Base-by-base conservation (phyloP, 163 green algal genomes). In the Chlamydomonas reinhardtii region DNA sequence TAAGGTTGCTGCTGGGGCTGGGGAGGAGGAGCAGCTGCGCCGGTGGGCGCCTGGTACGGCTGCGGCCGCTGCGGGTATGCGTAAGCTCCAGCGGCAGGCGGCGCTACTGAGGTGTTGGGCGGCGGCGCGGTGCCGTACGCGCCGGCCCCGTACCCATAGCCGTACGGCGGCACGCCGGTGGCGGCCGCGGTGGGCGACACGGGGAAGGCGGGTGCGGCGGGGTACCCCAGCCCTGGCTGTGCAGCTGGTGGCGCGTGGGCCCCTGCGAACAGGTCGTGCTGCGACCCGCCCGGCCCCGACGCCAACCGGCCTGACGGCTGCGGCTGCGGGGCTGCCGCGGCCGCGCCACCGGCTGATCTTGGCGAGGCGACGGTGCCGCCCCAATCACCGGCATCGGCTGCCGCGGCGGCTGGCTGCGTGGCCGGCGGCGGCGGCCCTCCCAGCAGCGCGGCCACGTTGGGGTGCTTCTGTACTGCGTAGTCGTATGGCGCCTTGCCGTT, bases 391-490 rank as follows among this genome's bases (percentile, higher is more conserved):
- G 74, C n/a, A n/a, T n/a, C 56, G 59, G 56, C 27, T 37, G 19
- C 25, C 35, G 76, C 37, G 0, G 35, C 62, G 20, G 76, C 62
- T 29, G 61, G 76, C 37, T 73, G 62, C 64, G 29, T 14, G 20
- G 59, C 35, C 37, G 34, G 34, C 8, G 20, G 32, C 48, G 64
- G 43, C 62, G 69, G 69, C 56, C 32, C 34, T 54, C 74, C 74
- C 24, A 89, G 76, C 35, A 85, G 59, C 35, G 75, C 43, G 2
- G 69, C 68, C 0, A 89, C 56, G 8, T n/a, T 34, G 2, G 84
- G 56, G 68, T 89, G 52, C 69, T 70, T 69, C 25, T 73, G 56
- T 14, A 65, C 65, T 4, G 83, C 83, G 34, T 73, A 78, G 65
- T 88, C 83, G 66, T 83, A 83, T 27, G 83, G 56, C 1, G 27